A percentile compares a stretch with the other conserved stretches of the same genome.
Evolutionary conservation across 2,329 filamentous ascomycete species (phyloP).

Genomic region (Colletotrichum theobromicola): DNA sequence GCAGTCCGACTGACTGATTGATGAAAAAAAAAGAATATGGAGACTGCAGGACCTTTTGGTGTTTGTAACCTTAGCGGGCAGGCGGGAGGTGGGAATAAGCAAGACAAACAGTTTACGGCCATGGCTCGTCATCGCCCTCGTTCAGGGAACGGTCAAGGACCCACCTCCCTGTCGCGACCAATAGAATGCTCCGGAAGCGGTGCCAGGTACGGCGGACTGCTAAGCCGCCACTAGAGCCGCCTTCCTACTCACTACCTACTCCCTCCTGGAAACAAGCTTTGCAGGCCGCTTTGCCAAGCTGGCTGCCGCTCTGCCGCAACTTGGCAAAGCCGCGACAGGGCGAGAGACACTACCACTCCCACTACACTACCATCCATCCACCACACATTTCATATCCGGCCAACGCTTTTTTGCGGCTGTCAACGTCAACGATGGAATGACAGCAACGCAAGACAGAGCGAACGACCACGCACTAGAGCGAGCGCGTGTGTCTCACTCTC

Average conservation of each 20-base stretch:
- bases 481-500: not conserved
- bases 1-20: not conserved
- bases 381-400: not conserved
- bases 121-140: not conserved
- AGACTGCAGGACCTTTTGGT: not conserved
- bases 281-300: slow-evolving; percentile 5
- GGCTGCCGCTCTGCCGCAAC: slow-evolving; percentile 13
- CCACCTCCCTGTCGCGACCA: not conserved
- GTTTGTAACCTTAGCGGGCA: not conserved
- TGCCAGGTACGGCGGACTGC: not conserved
- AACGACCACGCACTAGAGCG: not conserved
- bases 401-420: not conserved
- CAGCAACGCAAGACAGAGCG: not conserved
- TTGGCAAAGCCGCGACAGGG: not conserved
- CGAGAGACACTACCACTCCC: not conserved
- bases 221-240: not conserved
- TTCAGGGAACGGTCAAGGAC: not conserved
- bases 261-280: slow-evolving; percentile 13
- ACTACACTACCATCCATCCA: no score
- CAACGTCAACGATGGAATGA: not conserved
- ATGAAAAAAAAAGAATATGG: not conserved
- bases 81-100: not conserved
- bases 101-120: not conserved
- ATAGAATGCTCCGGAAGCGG: not conserved
- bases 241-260: not conserved